These are phyloP conservation scores for Iris macrosiphon DNA, from an alignment of 106 monocot species.

Conservation along the genomic window DNA sequence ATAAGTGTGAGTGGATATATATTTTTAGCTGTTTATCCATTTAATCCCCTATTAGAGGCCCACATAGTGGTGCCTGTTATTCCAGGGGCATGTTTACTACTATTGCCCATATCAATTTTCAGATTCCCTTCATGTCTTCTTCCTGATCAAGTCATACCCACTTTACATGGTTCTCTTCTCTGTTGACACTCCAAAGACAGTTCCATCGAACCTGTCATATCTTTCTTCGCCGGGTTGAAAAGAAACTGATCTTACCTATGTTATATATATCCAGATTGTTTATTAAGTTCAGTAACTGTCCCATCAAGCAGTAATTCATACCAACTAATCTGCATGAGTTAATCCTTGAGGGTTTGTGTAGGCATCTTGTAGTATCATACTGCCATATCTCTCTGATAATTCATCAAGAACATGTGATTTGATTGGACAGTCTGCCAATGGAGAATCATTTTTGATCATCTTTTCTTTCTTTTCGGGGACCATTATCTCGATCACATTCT, in stretches of 20 bases:
- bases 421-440: background rate
- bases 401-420: too few relatives aligned
- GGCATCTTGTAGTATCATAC: too few relatives aligned
- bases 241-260: background rate
- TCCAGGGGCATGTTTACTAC: constrained; percentile 22
- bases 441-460: too few relatives aligned
- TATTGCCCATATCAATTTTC: constrained; percentile 21
- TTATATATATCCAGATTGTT: too few relatives aligned
- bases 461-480: too few relatives aligned
- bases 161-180: constrained; percentile 16
- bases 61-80: constrained; percentile 29
- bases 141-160: constrained; percentile 17
- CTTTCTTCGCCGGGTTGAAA: background rate
- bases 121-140: constrained; percentile 16
- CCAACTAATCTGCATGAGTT: too few relatives aligned
- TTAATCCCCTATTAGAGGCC: constrained; percentile 15
- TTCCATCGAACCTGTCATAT: constrained; percentile 5
- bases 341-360: too few relatives aligned
- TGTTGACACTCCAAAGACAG: constrained; percentile 15
- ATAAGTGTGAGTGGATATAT: too few relatives aligned
- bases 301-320: too few relatives aligned
- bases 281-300: too few relatives aligned
- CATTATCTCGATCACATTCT: background rate
- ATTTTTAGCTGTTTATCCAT: background rate
- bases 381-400: too few relatives aligned